Evolutionary conservation across 2,329 filamentous ascomycete species (phyloP).

Genomic region (Aspergillus puulaauensis): DNA sequence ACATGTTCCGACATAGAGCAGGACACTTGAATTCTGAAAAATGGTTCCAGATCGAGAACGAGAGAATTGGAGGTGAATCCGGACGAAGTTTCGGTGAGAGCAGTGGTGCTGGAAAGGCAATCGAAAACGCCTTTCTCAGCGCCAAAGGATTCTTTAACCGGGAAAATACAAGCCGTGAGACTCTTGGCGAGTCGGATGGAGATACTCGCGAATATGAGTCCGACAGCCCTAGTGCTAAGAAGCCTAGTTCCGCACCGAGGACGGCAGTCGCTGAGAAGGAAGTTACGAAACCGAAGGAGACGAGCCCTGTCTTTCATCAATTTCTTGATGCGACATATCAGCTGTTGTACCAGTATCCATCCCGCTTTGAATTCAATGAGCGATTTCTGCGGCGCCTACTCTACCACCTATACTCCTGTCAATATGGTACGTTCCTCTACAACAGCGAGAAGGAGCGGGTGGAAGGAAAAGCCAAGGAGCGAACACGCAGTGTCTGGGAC

Average conservation of each 20-base stretch:
- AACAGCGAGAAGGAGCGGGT: conserved; percentile 89
- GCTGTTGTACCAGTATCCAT: conserved; percentile 78
- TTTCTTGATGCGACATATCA: conserved; percentile 95
- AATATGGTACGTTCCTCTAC: conserved; percentile 95
- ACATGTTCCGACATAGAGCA: conserved; percentile 94
- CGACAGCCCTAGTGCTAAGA: conserved; percentile 40
- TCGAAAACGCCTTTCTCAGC: conserved; percentile 81
- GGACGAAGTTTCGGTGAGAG: conserved; percentile 41
- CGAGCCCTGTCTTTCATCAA: conserved; percentile 95
- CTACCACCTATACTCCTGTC: conserved; percentile 92
- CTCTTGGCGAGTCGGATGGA: conserved; percentile 61
- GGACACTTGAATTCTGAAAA: conserved; percentile 87
- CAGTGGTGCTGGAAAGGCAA: conserved; percentile 63
- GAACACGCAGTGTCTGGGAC: conserved; percentile 88
- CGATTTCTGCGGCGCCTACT: conserved; percentile 83
- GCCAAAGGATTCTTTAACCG: conserved; percentile 90
- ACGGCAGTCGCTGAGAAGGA: conserved; percentile 56
- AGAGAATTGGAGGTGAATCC: conserved; percentile 62
- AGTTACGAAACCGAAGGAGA: conserved; percentile 77
- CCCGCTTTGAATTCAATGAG: conserved; percentile 94
- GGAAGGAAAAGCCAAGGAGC: conserved; percentile 66
- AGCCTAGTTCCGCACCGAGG: conserved; percentile 31
- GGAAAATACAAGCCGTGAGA: conserved; percentile 65
- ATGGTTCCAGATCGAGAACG: conserved; percentile 88
- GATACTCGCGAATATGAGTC: conserved; percentile 52